Evolutionary conservation across 2,329 filamentous ascomycete species (phyloP), one percentile per base, ranked within the genome.

Genomic region (Pseudogymnoascus sp.): DNA sequence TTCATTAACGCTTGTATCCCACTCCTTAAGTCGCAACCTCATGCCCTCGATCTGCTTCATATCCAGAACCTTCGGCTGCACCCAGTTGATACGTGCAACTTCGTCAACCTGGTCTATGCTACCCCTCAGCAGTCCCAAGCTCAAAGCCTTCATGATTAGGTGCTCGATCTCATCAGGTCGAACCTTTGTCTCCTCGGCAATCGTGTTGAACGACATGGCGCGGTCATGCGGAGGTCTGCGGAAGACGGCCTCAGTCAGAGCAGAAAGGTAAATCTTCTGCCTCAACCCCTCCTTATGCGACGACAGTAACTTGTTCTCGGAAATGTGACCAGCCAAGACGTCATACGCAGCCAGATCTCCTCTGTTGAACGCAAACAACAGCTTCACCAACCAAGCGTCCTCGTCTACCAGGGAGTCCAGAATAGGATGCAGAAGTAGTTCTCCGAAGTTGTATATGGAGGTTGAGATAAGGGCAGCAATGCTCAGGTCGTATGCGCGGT

Each of bases 361-460:
- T 57, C 92, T 88, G 81, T 99, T 99, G 82, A 97, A 99, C 65
- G 95, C 93, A 73, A 97, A 96, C 54, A 99, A 86, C n/a, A 99
- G 87, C 48, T 97, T 90, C 68, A 92, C 90, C 68, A 99, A 84
- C 95, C 95, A 99, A 62, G 87, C 82, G 75, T 96, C 85, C 45
- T 88, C 84, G 23, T 89, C 87, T 71, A 88, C 85, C 23, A 99
- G 85, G 19, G 90, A 88, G 74, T 96, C 90, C 68, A 99, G 87
- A 73, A 99, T 96, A 3, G 95, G 95, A 76, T 99, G 95, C 70
- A 99, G 85, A 34, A 99, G 86, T n/a, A 99, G 88, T 81, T 99
- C 95, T 76, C 95, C 95, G 72, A 99, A 99, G 81, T 99, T 99
- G 85, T 99, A 98, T 79, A 98, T 99, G 72, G 87, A 91, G 73